A percentile compares a stretch with the other conserved stretches of the same genome.
Conservation (phyloP, 306 rosid genomes). For the Quercus glauca region DNA sequence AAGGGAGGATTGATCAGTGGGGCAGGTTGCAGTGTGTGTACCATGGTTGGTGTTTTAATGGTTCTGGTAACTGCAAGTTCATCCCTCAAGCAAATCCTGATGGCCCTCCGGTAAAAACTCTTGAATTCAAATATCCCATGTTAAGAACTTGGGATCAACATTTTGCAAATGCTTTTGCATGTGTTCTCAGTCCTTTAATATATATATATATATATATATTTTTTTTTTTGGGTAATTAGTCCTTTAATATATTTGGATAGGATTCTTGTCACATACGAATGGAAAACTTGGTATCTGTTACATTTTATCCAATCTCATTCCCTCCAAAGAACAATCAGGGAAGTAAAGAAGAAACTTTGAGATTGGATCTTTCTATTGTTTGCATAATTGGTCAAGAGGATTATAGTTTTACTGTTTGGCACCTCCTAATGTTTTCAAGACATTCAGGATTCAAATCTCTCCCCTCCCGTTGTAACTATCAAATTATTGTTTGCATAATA, state of each 20-base stretch:
- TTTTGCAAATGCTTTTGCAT: neutral
- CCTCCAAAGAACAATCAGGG: neutral
- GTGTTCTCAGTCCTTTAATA: neutral
- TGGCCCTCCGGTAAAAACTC: constrained; percentile 70
- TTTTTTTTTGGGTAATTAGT: no score
- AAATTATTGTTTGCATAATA: neutral
- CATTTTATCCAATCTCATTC: neutral
- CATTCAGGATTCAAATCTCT: no score
- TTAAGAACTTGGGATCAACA: neutral
- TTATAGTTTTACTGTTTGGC: no score
- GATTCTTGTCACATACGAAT: neutral
- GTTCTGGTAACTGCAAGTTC: constrained; percentile 78
- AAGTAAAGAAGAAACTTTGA: neutral
- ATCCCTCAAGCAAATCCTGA: constrained; percentile 87
- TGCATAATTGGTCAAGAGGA: neutral
- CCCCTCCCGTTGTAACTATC: no score
- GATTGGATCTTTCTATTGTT: neutral
- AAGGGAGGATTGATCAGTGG: constrained; percentile 93
- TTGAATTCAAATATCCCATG: neutral
- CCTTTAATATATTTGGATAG: neutral
- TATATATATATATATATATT: neutral
- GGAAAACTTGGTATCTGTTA: neutral
- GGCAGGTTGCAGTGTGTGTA: constrained; percentile 94
- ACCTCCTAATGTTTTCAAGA: no score
- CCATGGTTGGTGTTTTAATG: constrained; percentile 96